phyloP scores from a whole-genome alignment of 257 asterid species.

The Voacanga thouarsii region DNA sequence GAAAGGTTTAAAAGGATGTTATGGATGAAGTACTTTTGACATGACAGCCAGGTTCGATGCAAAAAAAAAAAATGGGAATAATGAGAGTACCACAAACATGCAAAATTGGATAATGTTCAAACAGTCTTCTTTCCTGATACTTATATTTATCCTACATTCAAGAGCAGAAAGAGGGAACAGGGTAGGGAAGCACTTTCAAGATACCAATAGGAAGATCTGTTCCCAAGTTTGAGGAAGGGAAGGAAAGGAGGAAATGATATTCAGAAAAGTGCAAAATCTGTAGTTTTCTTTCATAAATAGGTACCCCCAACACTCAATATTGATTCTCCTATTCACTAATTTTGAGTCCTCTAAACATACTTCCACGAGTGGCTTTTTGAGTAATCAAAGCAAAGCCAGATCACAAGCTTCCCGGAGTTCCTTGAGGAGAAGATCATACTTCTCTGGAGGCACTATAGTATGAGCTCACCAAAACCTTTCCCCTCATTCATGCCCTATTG shows the following conservation, averaged over 20 bases:
- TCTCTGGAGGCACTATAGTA: not conserved
- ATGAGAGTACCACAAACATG: not conserved
- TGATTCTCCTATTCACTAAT: not conserved
- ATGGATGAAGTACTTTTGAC: not conserved
- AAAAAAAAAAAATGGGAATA: not conserved
- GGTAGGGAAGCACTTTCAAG: not conserved
- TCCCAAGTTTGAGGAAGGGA: not conserved
- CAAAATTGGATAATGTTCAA: not conserved
- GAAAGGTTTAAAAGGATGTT: constrained; percentile 28
- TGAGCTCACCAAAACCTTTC: not conserved
- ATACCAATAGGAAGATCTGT: not conserved
- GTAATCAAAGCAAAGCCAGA: not conserved
- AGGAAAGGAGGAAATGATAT: not conserved
- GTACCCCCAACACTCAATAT: not conserved
- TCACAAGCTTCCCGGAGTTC: not conserved
- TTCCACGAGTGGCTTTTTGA: not conserved
- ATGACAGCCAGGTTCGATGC: not conserved
- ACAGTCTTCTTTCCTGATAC: not conserved
- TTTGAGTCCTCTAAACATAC: not conserved
- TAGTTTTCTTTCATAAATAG: not conserved
- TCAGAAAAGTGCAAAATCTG: not conserved
- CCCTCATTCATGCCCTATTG: not conserved
- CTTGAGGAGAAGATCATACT: not conserved
- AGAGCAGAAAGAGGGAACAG: not conserved
- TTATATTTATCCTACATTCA: not conserved